Evolutionary conservation across 495 filamentous ascomycete species (phyloP).

Genomic region (Annulohypoxylon maeteangense): DNA sequence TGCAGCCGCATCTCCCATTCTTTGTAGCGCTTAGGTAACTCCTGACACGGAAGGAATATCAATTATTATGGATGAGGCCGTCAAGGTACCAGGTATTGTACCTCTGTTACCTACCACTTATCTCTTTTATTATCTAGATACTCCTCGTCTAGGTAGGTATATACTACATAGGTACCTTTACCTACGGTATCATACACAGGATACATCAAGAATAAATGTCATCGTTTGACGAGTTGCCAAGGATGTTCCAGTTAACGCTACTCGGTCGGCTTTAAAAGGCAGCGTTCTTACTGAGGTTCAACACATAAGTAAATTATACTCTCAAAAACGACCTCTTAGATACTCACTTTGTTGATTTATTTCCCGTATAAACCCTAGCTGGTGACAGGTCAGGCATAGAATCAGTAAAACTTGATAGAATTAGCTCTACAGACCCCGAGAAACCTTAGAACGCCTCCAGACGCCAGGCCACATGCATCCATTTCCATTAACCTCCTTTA

Average conservation of each 20-base stretch:
- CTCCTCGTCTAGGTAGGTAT: not conserved
- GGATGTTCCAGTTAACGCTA: not conserved
- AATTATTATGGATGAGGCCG: not conserved
- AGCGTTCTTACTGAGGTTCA: not conserved
- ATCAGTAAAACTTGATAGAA: slow-evolving; percentile 31
- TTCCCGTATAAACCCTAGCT: not conserved
- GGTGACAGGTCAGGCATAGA: not conserved
- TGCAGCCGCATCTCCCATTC: slow-evolving; percentile 1
- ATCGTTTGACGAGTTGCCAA: too few species aligned
- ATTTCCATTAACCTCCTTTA: slow-evolving; percentile 38
- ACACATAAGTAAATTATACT: not conserved
- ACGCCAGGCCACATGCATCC: slow-evolving; percentile 50
- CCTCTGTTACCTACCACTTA: not conserved
- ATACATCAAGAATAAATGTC: too few species aligned
- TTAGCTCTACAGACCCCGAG: slow-evolving; percentile 42
- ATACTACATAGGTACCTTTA: too few species aligned
- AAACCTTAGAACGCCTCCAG: slow-evolving; percentile 45
- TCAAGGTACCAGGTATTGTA: slow-evolving; percentile 22
- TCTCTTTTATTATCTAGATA: too few species aligned
- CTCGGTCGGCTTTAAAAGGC: not conserved
- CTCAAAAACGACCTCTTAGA: not conserved
- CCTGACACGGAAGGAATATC: slow-evolving; percentile 20
- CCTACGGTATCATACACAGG: too few species aligned
- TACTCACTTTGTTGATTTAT: not conserved
- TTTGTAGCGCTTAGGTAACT: slow-evolving; percentile 35